Base-by-base conservation (phyloP, 805 yeast species). In the Candida golubevii region DNA sequence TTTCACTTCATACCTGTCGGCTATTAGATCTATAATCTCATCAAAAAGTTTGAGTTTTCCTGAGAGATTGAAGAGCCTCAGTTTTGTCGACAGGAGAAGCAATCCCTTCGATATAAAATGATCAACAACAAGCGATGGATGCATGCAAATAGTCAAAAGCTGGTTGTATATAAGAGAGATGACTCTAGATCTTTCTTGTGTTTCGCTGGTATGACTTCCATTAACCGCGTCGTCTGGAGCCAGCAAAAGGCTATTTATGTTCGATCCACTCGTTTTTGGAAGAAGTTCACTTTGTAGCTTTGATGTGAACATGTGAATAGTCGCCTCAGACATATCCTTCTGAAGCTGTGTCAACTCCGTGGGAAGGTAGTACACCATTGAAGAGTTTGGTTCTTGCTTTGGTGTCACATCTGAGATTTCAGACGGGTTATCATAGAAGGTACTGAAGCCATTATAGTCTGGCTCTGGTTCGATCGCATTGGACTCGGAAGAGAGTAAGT, bases 61-160 rank as follows among this genome's bases (percentile, higher is more conserved):
- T 15, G 86, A 78, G 8, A 81, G 68, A 35, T 63, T 62, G 35
- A 72, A 63, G 39, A 84, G 63, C 38, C 75, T 61, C 42, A 77
- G 80, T 46, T 78, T 83, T 1, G 85, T 71, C 50, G 83, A 86
- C 81, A 80, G 77, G 33, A 83, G 64, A 12, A 86, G 59, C 49
- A 85, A 64, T 44, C 82, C 83, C 51, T 80, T 79, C 7, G 93
- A 89, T 60, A 85, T 80, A 54, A 79, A 86, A 60, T 86, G 93
- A 51, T 84, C 86, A 28, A 85, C 90, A 35, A 86, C 59, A 33
- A 86, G 63, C 35, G 83, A 79, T 2, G 91, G 88, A 61, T 86
- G 90, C 53, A 76, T 80, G 3, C 76, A 67, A 0, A 82, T 63
- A n/a, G 74, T 71, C 32, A 68, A 56, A 5, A 82, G 57, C 51